phyloP scores from a whole-genome alignment of 73 alveolate genomes.

The Tetrahymena elliotti region DNA sequence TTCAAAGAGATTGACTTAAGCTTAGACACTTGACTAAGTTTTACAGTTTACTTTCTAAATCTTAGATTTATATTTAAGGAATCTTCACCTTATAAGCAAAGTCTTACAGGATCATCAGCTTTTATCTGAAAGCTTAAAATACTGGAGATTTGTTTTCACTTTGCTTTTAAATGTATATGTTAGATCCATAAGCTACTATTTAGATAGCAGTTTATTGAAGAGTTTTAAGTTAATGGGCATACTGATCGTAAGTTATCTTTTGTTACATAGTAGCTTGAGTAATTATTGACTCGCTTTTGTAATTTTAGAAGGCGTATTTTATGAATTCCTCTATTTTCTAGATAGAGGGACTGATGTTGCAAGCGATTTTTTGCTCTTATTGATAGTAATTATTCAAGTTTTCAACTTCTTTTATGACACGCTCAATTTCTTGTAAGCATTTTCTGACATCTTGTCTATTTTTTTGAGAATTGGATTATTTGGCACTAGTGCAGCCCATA shows the following conservation, averaged over 20 bases:
- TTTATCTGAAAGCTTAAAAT: background rate
- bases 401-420: background rate
- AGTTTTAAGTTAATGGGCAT: background rate
- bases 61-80: background rate
- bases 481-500: background rate
- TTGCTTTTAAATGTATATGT: background rate
- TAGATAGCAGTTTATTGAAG: background rate
- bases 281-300: background rate
- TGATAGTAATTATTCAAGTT: background rate
- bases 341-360: background rate
- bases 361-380: background rate
- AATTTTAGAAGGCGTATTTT: background rate
- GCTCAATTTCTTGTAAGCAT: background rate
- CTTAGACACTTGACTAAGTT: background rate
- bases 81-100: background rate
- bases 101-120: background rate
- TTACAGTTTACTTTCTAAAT: background rate
- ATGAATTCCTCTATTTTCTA: background rate
- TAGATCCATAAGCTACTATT: background rate
- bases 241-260: background rate
- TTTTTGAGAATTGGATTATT: background rate
- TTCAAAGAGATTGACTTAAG: background rate
- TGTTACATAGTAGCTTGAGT: background rate
- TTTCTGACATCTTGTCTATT: background rate
- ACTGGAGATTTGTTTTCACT: background rate